These are phyloP conservation scores for Schoenoplectus tabernaemontani DNA, from an alignment of 202 grass and related monocot species.

Conservation along the genomic window DNA sequence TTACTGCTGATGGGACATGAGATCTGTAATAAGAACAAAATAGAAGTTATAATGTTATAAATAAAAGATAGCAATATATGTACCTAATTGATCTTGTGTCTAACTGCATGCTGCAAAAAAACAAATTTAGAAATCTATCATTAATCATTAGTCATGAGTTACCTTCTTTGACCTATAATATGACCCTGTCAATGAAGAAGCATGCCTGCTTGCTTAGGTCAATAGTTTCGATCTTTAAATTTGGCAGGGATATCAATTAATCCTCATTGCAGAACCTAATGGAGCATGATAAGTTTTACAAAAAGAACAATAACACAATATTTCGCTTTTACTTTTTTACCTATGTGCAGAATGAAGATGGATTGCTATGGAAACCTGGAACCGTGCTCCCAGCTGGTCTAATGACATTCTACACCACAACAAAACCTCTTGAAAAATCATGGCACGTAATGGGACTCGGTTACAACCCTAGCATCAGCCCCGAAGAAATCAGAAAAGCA, in stretches of 20 bases:
- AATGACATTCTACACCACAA: conserved; percentile 78
- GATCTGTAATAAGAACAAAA: background rate
- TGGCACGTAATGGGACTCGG: conserved; percentile 97
- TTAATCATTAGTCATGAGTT: background rate
- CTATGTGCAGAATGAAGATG: conserved; percentile 63
- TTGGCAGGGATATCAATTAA: background rate
- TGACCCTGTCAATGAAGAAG: background rate
- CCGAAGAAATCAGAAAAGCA: conserved; percentile 65
- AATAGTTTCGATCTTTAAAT: background rate
- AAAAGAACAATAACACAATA: background rate
- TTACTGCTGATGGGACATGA: background rate
- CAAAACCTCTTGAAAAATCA: conserved; percentile 76
- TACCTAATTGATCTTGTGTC: background rate
- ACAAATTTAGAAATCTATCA: background rate
- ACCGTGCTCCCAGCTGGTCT: conserved; percentile 67
- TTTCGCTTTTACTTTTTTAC: background rate
- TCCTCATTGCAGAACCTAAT: background rate
- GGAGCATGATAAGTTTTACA: background rate
- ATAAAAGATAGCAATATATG: background rate
- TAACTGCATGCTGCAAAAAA: background rate
- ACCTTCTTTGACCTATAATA: background rate
- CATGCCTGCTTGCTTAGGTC: background rate
- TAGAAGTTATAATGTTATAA: background rate
- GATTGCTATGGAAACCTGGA: conserved; percentile 55
- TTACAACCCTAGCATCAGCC: conserved; percentile 78